Evolutionary conservation across 108 stramenopile genomes (phyloP), one percentile per base, ranked within the genome.

Genomic region (Skeletonema potamos): DNA sequence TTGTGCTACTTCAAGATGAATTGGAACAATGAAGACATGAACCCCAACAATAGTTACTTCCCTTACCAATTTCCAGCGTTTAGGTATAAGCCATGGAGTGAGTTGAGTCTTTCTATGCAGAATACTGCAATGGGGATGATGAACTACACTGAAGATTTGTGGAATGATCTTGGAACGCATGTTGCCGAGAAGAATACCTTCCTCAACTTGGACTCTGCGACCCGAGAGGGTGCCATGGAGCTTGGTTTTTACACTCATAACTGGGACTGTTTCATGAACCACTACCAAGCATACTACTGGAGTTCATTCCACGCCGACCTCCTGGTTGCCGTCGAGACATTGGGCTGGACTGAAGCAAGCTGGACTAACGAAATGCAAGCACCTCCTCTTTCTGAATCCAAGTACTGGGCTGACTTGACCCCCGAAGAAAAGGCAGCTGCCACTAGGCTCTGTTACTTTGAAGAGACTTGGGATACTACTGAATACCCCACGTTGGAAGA

Each of bases 241-340:
- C 64, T 82, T 33, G 84, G 84, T 6, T 85, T 85, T 60, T 75
- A 77, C 51, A 69, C 62, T 24, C 67, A 78, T 44, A 81, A 66
- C 20, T 86, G 83, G 83, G 85, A 86, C 55, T 86, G 85, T 57
- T 84, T 56, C 51, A 65, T 73, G 66, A 86, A 84, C 62, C 85
- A 86, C 48, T 86, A 84, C 73, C 32, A 48, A n/a, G 58, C 72
- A 6, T 86, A 78, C 46, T 64, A 56, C 27, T 86, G 85, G 85
- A 36, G 36, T 15, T 79, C 79, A 4, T 79, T 85, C 56, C 62
- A 80, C 29, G 67, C 68, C 24, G 70, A 73, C 27, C 43, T 66
- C 2, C 44, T 57, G 58, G 62, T 66, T 39, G 80, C 80, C 3
- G 46, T 81, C 17, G 48, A 64, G 60, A 70, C 68, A 0, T 70